phyloP scores from a whole-genome alignment of 2,329 filamentous ascomycete species.

The Camillea tinctor region DNA sequence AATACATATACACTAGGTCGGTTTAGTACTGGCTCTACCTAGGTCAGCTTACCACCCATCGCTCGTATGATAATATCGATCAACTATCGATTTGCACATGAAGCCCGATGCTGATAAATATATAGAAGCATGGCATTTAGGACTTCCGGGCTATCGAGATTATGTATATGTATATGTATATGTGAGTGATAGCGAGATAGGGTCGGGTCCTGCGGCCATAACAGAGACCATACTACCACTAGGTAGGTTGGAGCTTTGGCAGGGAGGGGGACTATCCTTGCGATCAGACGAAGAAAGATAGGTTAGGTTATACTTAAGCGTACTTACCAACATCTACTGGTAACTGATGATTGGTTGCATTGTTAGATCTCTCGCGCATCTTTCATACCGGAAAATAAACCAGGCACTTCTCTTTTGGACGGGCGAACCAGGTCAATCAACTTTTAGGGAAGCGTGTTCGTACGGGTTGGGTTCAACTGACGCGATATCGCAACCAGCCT shows the following conservation, averaged over 20 bases:
- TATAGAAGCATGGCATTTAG: not conserved
- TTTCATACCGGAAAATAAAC: not conserved
- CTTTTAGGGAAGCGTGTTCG: not conserved
- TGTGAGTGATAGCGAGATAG: not conserved
- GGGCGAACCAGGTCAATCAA: not conserved
- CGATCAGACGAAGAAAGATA: not conserved
- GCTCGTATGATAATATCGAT: not conserved
- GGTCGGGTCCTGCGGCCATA: not conserved
- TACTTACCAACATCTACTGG: no score
- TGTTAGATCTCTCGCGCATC: not conserved
- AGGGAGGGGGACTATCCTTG: not conserved
- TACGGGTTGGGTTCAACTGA: not conserved
- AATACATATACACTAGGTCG: not conserved
- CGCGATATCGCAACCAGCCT: not conserved
- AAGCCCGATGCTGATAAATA: not conserved
- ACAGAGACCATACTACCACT: not conserved
- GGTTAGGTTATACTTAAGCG: no score
- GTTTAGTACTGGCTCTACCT: not conserved
- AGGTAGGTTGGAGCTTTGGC: no score
- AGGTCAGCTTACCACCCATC: not conserved
- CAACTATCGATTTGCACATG: no score
- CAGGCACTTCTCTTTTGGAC: not conserved
- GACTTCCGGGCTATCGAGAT: not conserved
- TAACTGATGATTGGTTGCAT: no score
- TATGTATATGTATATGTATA: no score